Evolutionary conservation across 345 rosid species (phyloP).

Genomic region (Euphorbia tirucalli): DNA sequence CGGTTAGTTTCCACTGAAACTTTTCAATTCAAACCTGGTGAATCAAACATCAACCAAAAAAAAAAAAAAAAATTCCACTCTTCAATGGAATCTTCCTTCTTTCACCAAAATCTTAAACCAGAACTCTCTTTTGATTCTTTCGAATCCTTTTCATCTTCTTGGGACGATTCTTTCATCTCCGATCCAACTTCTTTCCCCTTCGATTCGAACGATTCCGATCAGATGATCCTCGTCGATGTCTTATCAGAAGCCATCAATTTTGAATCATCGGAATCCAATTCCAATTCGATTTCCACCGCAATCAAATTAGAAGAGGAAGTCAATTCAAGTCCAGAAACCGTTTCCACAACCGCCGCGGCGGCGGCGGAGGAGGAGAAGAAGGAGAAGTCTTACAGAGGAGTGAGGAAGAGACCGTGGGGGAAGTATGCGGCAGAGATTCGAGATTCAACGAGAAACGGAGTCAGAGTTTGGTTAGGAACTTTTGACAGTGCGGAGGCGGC

Average conservation of each 20-base stretch:
- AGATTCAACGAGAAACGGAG: conserved; percentile 42
- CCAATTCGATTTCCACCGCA: conserved; percentile 7
- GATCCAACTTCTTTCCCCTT: conserved; percentile 36
- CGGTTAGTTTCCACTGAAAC: not conserved
- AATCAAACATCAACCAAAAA: not conserved
- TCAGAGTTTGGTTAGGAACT: conserved; percentile 50
- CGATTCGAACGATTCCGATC: conserved; percentile 39
- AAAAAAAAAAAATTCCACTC: not conserved
- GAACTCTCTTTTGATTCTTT: conserved; percentile 41
- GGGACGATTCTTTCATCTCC: conserved; percentile 30
- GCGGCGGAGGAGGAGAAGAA: conserved; percentile 6
- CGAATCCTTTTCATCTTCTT: conserved; percentile 31
- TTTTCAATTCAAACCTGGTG: conserved; percentile 1
- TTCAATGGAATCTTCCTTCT: conserved; percentile 35
- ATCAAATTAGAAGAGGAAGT: conserved; percentile 33
- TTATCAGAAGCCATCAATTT: conserved; percentile 30
- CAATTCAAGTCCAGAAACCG: conserved; percentile 15
- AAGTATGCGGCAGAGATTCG: conserved; percentile 52
- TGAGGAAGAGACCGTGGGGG: conserved; percentile 52
- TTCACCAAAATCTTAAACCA: conserved; percentile 16
- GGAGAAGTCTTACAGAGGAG: conserved; percentile 42
- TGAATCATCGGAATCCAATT: conserved; percentile 36
- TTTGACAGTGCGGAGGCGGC: conserved; percentile 48
- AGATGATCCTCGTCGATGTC: conserved; percentile 38
- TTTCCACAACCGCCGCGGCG: not conserved